Conservation (phyloP, 495 filamentous ascomycete species). For the Chaetomium cochliodes region DNA sequence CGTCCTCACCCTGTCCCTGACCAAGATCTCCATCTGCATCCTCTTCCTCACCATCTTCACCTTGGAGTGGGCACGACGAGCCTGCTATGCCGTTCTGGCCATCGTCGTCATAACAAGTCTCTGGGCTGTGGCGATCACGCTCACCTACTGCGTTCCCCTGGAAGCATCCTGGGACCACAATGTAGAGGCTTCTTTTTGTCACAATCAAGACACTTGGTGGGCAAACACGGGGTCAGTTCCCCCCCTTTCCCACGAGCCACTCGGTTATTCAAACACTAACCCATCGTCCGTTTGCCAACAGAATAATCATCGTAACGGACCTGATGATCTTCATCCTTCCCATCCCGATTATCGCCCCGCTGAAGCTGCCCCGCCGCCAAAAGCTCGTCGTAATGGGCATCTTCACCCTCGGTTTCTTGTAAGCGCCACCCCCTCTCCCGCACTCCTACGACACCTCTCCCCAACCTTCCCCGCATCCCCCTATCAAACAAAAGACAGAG, state of each 20-base stretch:
- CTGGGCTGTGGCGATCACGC: slow-evolving; percentile 15
- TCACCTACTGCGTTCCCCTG: slow-evolving; percentile 35
- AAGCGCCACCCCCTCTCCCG: slow-evolving; percentile 14
- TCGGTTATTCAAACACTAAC: background rate
- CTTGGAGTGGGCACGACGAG: slow-evolving; percentile 26
- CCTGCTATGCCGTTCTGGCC: slow-evolving; percentile 22
- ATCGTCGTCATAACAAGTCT: slow-evolving; percentile 24
- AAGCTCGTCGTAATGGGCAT: slow-evolving; percentile 39
- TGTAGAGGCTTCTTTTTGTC: slow-evolving; percentile 22
- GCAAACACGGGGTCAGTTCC: slow-evolving; percentile 28
- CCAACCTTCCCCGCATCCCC: background rate
- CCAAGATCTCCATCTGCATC: slow-evolving; percentile 34
- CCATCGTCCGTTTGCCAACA: background rate
- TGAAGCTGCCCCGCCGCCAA: slow-evolving; percentile 39
- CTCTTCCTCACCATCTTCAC: slow-evolving; percentile 36
- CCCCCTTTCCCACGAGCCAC: background rate
- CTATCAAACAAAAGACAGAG: background rate
- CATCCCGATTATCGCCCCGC: slow-evolving; percentile 36
- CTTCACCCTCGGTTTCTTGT: slow-evolving; percentile 44
- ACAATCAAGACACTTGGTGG: slow-evolving; percentile 29
- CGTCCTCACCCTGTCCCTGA: slow-evolving; percentile 24
- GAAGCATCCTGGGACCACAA: slow-evolving; percentile 31
- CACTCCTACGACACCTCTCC: background rate
- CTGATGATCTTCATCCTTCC: slow-evolving; percentile 44
- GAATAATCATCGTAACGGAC: slow-evolving; percentile 51